phyloP scores from a whole-genome alignment of 805 yeast species.

The Starmerella stigmatis region DNA sequence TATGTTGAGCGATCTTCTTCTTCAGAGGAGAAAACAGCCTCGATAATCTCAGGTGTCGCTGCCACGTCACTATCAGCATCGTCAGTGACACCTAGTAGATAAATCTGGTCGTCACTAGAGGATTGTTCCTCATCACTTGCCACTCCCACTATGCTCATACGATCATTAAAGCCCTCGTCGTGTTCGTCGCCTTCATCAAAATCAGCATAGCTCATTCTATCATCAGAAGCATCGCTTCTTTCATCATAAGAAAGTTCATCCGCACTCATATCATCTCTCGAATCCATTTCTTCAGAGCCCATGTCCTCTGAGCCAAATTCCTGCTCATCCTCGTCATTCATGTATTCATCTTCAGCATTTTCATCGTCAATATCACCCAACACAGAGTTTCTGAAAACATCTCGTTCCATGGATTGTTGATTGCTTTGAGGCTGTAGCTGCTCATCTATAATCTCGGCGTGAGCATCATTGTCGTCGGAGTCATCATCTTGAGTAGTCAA shows the following conservation, averaged over 20 bases:
- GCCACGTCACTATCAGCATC: neutral
- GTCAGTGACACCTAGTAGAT: constrained; percentile 1
- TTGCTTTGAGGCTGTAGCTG: neutral
- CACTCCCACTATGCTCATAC: constrained; percentile 15
- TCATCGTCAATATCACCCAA: constrained; percentile 48
- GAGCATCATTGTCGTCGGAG: constrained; percentile 5
- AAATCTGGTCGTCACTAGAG: constrained; percentile 19
- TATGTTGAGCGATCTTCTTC: constrained; percentile 49
- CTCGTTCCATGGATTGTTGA: constrained; percentile 2
- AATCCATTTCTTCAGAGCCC: constrained; percentile 18
- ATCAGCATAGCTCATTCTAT: constrained; percentile 1
- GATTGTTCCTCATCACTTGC: constrained; percentile 18
- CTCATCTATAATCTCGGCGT: neutral
- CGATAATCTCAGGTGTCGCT: neutral
- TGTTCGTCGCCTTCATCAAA: constrained; percentile 17
- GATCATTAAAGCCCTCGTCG: constrained; percentile 20
- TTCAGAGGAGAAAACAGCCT: constrained; percentile 31
- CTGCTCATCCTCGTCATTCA: constrained; percentile 23
- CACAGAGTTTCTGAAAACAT: constrained; percentile 76
- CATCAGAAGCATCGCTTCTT: no score
- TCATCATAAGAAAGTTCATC: no score
- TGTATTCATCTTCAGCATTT: constrained; percentile 32
- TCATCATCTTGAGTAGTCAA: neutral
- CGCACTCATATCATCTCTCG: constrained; percentile 24
- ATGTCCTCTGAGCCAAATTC: constrained; percentile 26